Conservation (phyloP, 768 basidiomycete species). For the Amanita rimosa region DNA sequence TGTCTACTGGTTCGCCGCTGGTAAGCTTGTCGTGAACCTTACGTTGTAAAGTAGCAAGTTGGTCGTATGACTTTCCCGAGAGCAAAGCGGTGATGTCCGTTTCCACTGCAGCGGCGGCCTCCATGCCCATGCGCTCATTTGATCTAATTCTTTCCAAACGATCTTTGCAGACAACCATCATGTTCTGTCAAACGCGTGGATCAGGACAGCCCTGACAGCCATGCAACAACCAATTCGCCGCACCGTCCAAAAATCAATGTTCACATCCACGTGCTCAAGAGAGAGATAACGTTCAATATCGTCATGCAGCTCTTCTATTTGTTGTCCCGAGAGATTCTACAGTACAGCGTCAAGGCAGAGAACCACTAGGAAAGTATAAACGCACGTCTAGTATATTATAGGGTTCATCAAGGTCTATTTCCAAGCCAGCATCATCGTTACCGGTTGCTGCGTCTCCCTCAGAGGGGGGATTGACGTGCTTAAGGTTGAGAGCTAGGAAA, state of each 20-base stretch:
- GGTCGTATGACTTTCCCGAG: slow-evolving; percentile 76
- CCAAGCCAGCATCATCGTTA: slow-evolving; percentile 80
- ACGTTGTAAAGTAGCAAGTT: slow-evolving; percentile 72
- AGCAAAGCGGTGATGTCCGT: slow-evolving; percentile 73
- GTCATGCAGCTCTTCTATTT: slow-evolving; percentile 88
- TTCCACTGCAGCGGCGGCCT: slow-evolving; percentile 73
- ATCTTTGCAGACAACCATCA: slow-evolving; percentile 96
- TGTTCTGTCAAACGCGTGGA: slow-evolving; percentile 45
- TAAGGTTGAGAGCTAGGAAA: slow-evolving; percentile 90
- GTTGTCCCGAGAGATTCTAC: slow-evolving; percentile 75
- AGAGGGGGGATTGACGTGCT: slow-evolving; percentile 69
- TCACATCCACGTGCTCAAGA: slow-evolving; percentile 73
- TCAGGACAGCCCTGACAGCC: not conserved
- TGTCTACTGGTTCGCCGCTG: slow-evolving; percentile 91
- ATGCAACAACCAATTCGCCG: slow-evolving; percentile 12
- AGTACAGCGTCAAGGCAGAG: slow-evolving; percentile 8
- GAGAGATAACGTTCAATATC: slow-evolving; percentile 90
- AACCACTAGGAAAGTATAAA: slow-evolving; percentile 7
- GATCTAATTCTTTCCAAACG: slow-evolving; percentile 66
- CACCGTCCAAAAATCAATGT: slow-evolving; percentile 98
- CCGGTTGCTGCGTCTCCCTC: slow-evolving; percentile 53
- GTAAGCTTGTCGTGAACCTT: slow-evolving; percentile 81
- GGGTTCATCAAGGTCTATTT: slow-evolving; percentile 97
- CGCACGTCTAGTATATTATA: slow-evolving; percentile 94
- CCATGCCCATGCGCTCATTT: slow-evolving; percentile 51